A percentile compares a stretch with the other conserved stretches of the same genome.
Conservation (phyloP, 2,329 filamentous ascomycete species). For the Hirsutella thompsonii region DNA sequence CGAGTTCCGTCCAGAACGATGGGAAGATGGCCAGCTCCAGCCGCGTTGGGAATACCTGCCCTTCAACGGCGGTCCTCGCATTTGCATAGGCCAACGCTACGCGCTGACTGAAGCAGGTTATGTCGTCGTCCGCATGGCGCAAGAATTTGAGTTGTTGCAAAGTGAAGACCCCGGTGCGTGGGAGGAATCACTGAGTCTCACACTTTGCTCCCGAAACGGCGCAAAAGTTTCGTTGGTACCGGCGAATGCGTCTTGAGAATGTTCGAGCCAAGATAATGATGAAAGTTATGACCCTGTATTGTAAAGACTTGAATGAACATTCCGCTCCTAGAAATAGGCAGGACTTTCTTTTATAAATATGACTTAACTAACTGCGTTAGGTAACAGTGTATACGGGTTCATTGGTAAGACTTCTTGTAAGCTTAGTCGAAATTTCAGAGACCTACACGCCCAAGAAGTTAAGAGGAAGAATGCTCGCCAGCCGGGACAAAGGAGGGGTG, state of each 20-base stretch:
- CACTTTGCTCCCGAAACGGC: slow-evolving; percentile 8
- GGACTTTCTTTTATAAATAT: too few relatives aligned
- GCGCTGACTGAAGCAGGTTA: slow-evolving; percentile 13
- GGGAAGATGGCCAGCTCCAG: slow-evolving; percentile 19
- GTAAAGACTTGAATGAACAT: too few relatives aligned
- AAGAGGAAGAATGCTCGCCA: too few relatives aligned
- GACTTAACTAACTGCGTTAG: too few relatives aligned
- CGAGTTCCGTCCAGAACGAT: slow-evolving; percentile 28
- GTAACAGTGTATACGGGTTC: too few relatives aligned
- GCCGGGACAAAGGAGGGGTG: too few relatives aligned
- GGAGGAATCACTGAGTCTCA: slow-evolving; percentile 8
- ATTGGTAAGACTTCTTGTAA: too few relatives aligned
- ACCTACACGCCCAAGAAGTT: too few relatives aligned
- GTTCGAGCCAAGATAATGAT: too few relatives aligned
- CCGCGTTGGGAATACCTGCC: slow-evolving; percentile 29
- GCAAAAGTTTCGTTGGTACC: slow-evolving; percentile 8
- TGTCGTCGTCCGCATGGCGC: slow-evolving; percentile 10
- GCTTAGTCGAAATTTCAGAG: too few relatives aligned
- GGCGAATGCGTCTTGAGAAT: not conserved
- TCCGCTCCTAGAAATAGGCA: too few relatives aligned
- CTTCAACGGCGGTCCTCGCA: slow-evolving; percentile 10
- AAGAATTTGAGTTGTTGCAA: slow-evolving; percentile 9
- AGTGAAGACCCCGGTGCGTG: slow-evolving; percentile 8
- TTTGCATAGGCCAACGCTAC: slow-evolving; percentile 20
- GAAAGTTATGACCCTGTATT: too few relatives aligned